Conservation (phyloP, 495 filamentous ascomycete species). For the Aspergillus sclerotiicarbonarius region DNA sequence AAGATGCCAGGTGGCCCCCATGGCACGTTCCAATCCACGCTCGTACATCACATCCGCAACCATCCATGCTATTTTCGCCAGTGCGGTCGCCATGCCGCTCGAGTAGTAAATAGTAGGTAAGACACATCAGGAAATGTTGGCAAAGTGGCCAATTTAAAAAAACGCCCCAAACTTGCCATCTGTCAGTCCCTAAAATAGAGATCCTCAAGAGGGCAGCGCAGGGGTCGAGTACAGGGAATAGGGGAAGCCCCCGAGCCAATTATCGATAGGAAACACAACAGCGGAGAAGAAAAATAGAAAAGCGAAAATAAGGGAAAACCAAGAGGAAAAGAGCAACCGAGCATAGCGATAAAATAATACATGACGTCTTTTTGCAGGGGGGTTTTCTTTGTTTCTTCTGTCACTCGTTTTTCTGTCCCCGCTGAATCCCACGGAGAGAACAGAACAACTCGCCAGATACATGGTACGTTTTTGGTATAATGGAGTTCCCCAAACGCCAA, state of each 20-base stretch:
- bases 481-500: conserved; percentile 40
- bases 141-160: neutral
- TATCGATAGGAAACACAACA: conserved; percentile 9
- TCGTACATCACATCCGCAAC: neutral
- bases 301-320: conserved; percentile 7
- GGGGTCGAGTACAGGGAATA: neutral
- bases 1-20: neutral
- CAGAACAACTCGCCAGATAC: conserved; percentile 16
- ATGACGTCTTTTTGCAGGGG: conserved; percentile 14
- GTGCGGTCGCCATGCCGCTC: neutral
- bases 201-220: neutral
- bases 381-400: conserved; percentile 14
- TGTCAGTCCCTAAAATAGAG: neutral
- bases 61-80: neutral
- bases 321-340: conserved; percentile 13
- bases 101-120: neutral
- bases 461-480: conserved; percentile 28
- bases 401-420: conserved; percentile 11
- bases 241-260: neutral
- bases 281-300: conserved; percentile 9
- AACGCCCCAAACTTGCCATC: neutral
- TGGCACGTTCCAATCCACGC: neutral
- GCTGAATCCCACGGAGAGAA: conserved; percentile 4
- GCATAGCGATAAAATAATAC: conserved; percentile 17
- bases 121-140: neutral